Evolutionary conservation across 106 monocot species (phyloP), one percentile per base, ranked within the genome.

Genomic region (Phalaenopsis equestris): DNA sequence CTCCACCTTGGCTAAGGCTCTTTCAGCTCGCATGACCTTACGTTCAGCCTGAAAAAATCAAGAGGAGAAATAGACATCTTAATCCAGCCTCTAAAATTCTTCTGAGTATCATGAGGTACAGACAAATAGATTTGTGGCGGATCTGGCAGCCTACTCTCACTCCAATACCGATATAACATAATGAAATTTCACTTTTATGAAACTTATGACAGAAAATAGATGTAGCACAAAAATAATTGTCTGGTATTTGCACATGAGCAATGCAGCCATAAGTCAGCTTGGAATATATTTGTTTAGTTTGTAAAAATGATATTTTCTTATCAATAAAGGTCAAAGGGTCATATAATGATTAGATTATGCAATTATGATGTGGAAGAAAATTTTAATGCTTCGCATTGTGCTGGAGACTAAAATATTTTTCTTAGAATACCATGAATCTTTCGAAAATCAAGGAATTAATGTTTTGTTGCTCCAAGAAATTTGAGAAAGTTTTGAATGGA

Each of bases 1-100:
- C 79, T 99, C 98, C 52, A 99, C 93, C 87, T 99, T 94, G 45
- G 81, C 86, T 81, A 99, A 83, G 82, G 86, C 89, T 83, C 70
- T 94, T 82, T 90, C 91, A 79, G 92, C 98, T 90, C 87, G 91
- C 49, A 61, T 80, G 76, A 93, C 79, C 83, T 88, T 99, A 11
- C 77, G 72, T 57, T 91, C 83, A 85, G 94, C 91, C 98, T 91
- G 82, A 16, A 67, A 14, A 4, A 36, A 41, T 74, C 43, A 45
- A 16, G 42, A 43, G 74, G 72, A 1, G 45, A 74, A 74, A 43
- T 74, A 74, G 18, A n/a, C 74, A 74, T n/a, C 74, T 36, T 43
- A 74, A 45, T 42, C 3, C 16, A 74, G 19, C n/a, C 6, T 43
- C 74, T 52, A 70, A 39, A 70, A 70, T 41, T 70, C 39, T 39